Evolutionary conservation across 1,284 basidiomycete genomes (phyloP), one percentile per base, ranked within the genome.

Genomic region (Fomes fomentarius): DNA sequence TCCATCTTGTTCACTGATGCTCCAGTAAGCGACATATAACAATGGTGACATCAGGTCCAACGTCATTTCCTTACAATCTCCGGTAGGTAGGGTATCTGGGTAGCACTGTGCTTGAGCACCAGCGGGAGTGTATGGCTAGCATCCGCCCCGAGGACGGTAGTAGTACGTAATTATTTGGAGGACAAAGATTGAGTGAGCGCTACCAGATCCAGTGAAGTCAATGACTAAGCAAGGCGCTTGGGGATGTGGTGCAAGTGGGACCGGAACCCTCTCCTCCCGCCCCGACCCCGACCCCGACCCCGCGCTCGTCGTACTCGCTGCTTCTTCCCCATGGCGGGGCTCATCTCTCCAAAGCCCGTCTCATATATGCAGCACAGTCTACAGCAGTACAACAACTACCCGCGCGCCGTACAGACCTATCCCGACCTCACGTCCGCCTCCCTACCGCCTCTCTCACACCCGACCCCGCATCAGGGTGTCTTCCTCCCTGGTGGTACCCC

Each of bases 271-370:
- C 39, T n/a, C 17, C 42, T 15, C 44, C 24, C n/a, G n/a, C 47
- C 17, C n/a, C 35, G 15, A 41, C 42, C 48, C 39, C 54, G 51
- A 42, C 54, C 14, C 21, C 30, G 25, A 44, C 51, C 40, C 47
- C 53, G 37, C 48, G 47, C 54, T 49, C 35, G 28, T 48, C 56
- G 52, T 56, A 49, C 47, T 30, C 48, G 51, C 47, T 44, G 21
- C 40, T 25, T 40, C 49, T 37, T 41, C 41, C 70, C 73, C 69
- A 86, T 86, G 84, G 81, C 84, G 68, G 76, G 75, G 64, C 73
- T 77, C 58, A 72, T 77, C 59, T 86, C 84, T 62, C 84, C 84
- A 40, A 84, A 80, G 66, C 84, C 84, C 40, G 74, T 85, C 51
- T 83, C 84, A 3, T 86, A 84, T 70, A 73, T 84, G 58, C 82